These are phyloP conservation scores for Tagetes patula DNA, from an alignment of 129 eudicot species.

Conservation along the genomic window DNA sequence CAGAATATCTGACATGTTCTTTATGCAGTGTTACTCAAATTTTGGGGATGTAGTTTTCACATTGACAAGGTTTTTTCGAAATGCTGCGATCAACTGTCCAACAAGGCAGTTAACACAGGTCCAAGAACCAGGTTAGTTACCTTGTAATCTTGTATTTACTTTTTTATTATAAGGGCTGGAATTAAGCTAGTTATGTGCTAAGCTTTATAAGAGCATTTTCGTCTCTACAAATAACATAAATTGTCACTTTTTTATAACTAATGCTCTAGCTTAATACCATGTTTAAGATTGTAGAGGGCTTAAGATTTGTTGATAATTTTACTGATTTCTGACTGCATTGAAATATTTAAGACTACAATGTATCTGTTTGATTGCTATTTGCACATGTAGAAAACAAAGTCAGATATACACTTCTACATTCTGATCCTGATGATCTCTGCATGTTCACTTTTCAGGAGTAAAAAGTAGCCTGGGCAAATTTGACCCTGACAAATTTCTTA, in stretches of 20 bases:
- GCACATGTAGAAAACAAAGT: constrained; percentile 11
- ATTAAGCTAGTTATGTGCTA: background rate
- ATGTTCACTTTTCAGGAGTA: constrained; percentile 46
- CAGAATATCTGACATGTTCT: constrained; percentile 24
- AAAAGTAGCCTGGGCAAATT: constrained; percentile 32
- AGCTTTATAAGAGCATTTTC: background rate
- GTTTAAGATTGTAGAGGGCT: background rate
- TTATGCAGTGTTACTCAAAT: constrained; percentile 78
- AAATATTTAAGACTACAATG: background rate
- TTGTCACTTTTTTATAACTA: background rate
- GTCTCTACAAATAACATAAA: constrained; percentile 19
- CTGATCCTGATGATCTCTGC: constrained; percentile 13
- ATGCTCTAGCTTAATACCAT: background rate
- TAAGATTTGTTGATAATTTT: background rate
- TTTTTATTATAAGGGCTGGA: background rate
- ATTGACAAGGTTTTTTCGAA: constrained; percentile 84
- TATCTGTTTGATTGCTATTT: background rate
- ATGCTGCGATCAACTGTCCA: constrained; percentile 49
- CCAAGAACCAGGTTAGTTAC: constrained; percentile 49
- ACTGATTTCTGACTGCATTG: background rate
- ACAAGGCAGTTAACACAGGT: constrained; percentile 41
- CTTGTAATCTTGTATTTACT: background rate
- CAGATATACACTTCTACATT: background rate
- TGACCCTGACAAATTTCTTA: constrained; percentile 45
- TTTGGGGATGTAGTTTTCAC: constrained; percentile 91